Percentiles rank a stretch among this genome's conserved stretches.
Evolutionary conservation across 495 filamentous ascomycete species (phyloP).

Genomic region (Hypomontagnella monticulosa): DNA sequence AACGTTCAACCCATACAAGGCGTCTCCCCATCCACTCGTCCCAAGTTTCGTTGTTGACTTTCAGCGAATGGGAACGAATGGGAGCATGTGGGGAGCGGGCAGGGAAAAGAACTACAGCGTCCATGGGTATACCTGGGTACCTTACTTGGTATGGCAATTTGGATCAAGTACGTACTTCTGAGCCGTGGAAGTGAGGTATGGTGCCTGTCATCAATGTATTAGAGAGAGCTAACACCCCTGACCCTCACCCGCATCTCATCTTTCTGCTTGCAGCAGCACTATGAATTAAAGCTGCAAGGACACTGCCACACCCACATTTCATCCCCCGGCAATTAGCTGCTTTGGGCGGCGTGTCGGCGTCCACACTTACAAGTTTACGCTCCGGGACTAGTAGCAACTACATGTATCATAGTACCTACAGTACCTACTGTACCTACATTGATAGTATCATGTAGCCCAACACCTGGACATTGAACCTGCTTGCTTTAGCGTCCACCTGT

Average conservation of each 20-base stretch:
- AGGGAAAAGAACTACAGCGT: conserved; percentile 10
- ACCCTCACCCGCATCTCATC: conserved; percentile 33
- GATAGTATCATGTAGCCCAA: background rate
- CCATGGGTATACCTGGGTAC: conserved; percentile 14
- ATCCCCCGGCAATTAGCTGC: conserved; percentile 42
- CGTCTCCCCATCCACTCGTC: conserved; percentile 30
- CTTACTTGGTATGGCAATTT: too few species aligned
- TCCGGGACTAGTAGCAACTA: conserved; percentile 9
- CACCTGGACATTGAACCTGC: too few species aligned
- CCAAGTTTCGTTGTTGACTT: conserved; percentile 36
- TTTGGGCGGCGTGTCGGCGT: conserved; percentile 32
- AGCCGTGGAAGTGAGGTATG: conserved; percentile 4
- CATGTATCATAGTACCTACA: background rate
- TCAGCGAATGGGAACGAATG: conserved; percentile 42
- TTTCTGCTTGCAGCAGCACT: conserved; percentile 19
- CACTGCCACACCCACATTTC: conserved; percentile 42
- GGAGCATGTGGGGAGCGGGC: conserved; percentile 37
- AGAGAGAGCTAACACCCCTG: conserved; percentile 18
- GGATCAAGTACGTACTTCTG: too few species aligned
- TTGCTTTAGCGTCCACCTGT: conserved; percentile 33
- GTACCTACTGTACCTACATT: background rate
- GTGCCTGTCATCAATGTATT: conserved; percentile 40
- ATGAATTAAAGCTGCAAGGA: conserved; percentile 22
- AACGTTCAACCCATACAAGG: conserved; percentile 34
- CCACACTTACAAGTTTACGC: conserved; percentile 27